Evolutionary conservation across 441 rosid species (phyloP), one percentile per base, ranked within the genome.

Genomic region (Macaranga tanarius): DNA sequence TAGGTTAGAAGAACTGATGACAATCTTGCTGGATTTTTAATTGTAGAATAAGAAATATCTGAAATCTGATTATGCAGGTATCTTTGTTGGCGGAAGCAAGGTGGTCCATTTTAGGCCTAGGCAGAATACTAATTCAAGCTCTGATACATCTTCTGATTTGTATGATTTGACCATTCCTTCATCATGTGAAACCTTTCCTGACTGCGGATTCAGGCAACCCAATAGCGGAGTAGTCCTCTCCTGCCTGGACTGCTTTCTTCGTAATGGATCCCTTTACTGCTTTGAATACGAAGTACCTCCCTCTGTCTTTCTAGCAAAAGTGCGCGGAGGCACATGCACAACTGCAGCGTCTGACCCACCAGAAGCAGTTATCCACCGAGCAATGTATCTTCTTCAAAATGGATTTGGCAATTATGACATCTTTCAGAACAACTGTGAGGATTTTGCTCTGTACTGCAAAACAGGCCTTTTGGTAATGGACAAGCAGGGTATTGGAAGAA

Each of bases 61-160:
- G 58, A 73, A 65, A 45, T 57, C 69, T 40, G 74, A 77, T 28
- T 40, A 23, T 80, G 80, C 79, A 95, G 99, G 99, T 56, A 87
- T 95, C 59, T 95, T 77, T 84, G 97, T 95, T 16, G 99, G 99
- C 57, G 99, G 98, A 79, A 90, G 93, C 90, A 95, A 95, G 83
- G 95, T 95, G 76, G 98, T 95, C 72, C 99, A 95, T 70, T 95
- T 95, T 79, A 86, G 89, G 74, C 98, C 97, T 40, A 88, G 88
- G 73, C 73, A 69, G 28, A 85, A 79, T 64, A 63, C 81, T 12
- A 79, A 82, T 76, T 78, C 86, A 52, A 74, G 78, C 65, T 28
- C 72, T 2, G 86, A 79, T 65, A 47, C 86, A 51, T 76, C 89
- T 67, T 77, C 88, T 12, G 82, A 86, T 22, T 48, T 75, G 44